Base-by-base conservation (phyloP, 768 basidiomycete species). In the Tremella fuciformis region DNA sequence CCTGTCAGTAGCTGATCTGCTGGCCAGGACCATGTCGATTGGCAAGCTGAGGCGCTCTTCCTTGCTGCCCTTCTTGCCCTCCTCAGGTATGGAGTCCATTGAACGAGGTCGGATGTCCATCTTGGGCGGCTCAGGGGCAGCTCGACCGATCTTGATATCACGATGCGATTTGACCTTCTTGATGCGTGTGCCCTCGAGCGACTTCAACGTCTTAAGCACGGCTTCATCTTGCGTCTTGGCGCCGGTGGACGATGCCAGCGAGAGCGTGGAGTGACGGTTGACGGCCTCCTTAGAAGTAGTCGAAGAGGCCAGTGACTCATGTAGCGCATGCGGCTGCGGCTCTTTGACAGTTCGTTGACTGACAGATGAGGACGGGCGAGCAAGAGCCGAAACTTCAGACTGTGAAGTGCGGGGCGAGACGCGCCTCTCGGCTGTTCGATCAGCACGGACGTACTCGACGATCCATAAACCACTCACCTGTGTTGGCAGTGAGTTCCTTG, bases 171-270 rank as follows among this genome's bases (percentile, higher is more conserved):
- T 21, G 34, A 56, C 9, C 42, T 47, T 44, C 39, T 4, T 21
- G 13, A 50, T 25, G 8, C 19, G 41, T 1, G 42, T 47, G 47
- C 70, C 70, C 49, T 72, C 70, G 8, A 72, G 59, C 18, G 61
- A 65, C 39, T 54, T 55, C 68, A 72, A 64, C 0, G 70, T 67
- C 29, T 56, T 56, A 18, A 62, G 54, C 8, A 69, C 59, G 8
- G 66, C 70, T 19, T 69, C 65, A 56, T 69, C 67, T 49, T 69
- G 64, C 22, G 56, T 55, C n/a, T 65, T 60, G 7, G 58, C 49
- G 24, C 47, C 46, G 15, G 57, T 61, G 13, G 64, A 53, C 13
- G 62, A 63, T 25, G 53, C 25, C 8, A 51, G 21, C 1, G 63
- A 65, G 21, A 59, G 38, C 41, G 54, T 46, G 3, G 68, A 60